Base-by-base conservation (phyloP, 1,139 yeast species). In the Debaryomyces sp. region DNA sequence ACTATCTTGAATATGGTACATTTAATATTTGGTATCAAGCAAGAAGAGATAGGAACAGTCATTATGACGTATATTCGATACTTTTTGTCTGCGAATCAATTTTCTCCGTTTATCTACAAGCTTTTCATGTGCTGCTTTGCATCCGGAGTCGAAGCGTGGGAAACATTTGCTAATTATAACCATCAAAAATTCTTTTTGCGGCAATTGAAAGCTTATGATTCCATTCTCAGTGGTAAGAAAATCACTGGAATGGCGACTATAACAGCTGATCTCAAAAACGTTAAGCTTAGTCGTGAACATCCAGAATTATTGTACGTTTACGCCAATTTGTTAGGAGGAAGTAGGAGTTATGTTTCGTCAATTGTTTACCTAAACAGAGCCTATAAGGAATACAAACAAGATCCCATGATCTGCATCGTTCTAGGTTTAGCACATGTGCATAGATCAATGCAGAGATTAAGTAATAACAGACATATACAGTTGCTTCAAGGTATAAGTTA, bases 101-200 rank as follows among this genome's bases (percentile, higher is more conserved):
- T 92, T 64, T 82, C 89, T 24, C 85, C 89, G 37, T 84, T 84
- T 53, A 77, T 84, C 0, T 77, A 84, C 56, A 82, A 85, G 51
- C 66, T 90, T 29, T 90, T 89, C 63, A 68, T 87, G 59, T 80
- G 87, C 44, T 77, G 89, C 45, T 82, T 86, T 51, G 72, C 86
- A 2, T 82, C 95, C 0, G 89, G 92, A 1, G 67, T 73, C 8
- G 73, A 74, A 12, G 79, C 84, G 12, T 73, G 81, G 63, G 86
- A 80, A 34, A 71, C 79, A 6, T 86, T 86, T 62, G 84, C 89
- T 43, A 85, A 87, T 46, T 84, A 89, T 38, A 89, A 89, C 51
- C 94, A 90, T 60, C 98, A 92, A 59, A 94, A 94, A 65, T 94
- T 85, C 63, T 84, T 92, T 56, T 71, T 94, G 51, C 83, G 99